Conservation (phyloP, 116 monocot species). For the Zostera marina region DNA sequence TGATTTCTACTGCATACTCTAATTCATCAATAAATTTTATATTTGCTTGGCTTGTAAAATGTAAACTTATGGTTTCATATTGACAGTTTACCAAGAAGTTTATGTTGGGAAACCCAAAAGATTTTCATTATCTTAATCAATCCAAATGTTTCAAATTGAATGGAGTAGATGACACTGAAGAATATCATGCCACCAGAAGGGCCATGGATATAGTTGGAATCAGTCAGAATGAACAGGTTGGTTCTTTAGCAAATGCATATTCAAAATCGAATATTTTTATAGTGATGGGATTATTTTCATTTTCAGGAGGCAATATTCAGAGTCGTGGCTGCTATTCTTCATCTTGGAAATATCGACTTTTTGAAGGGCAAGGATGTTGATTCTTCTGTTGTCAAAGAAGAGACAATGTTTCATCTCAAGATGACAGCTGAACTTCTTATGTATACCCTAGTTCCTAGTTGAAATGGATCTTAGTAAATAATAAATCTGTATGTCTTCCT, state of each 20-base stretch:
- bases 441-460: slow-evolving; percentile 20
- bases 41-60: neutral
- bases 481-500: no score
- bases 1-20: neutral
- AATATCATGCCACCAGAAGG: slow-evolving; percentile 37
- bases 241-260: neutral
- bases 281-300: neutral
- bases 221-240: slow-evolving; percentile 46
- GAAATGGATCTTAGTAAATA: neutral
- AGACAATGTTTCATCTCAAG: slow-evolving; percentile 68
- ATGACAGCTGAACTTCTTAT: slow-evolving; percentile 68
- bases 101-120: slow-evolving; percentile 24
- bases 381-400: slow-evolving; percentile 63
- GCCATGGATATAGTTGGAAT: slow-evolving; percentile 64
- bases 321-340: slow-evolving; percentile 87
- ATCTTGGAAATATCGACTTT: slow-evolving; percentile 82
- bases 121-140: slow-evolving; percentile 56
- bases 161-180: slow-evolving; percentile 41
- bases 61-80: neutral
- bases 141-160: slow-evolving; percentile 38
- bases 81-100: slow-evolving; percentile 26
- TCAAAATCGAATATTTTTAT: neutral
- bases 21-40: neutral
- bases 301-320: slow-evolving; percentile 83
- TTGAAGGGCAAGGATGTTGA: slow-evolving; percentile 63